These are phyloP conservation scores for Claviceps citrina DNA, from an alignment of 2,329 filamentous ascomycete genomes.

Conservation along the genomic window DNA sequence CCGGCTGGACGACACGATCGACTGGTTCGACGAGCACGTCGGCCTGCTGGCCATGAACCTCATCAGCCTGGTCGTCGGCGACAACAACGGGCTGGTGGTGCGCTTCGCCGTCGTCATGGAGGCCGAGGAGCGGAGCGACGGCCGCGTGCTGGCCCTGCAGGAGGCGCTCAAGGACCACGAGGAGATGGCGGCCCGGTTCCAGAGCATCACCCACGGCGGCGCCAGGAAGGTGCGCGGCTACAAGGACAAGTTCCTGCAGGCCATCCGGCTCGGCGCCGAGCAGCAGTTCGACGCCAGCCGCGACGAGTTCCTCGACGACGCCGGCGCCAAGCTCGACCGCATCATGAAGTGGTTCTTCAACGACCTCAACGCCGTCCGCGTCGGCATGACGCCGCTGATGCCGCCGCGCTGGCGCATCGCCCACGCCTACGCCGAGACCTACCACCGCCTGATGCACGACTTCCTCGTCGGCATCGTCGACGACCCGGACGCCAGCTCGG, in stretches of 20 bases:
- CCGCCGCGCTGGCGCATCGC: slow-evolving; percentile 95
- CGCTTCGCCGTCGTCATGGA: slow-evolving; percentile 83
- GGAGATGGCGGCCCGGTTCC: slow-evolving; percentile 83
- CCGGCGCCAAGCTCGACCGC: slow-evolving; percentile 70
- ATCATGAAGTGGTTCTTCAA: slow-evolving; percentile 94
- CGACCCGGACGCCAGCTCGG: slow-evolving; percentile 68
- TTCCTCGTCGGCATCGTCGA: slow-evolving; percentile 73
- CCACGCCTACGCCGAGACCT: slow-evolving; percentile 76
- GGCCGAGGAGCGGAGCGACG: slow-evolving; percentile 92
- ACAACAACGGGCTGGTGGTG: slow-evolving; percentile 80
- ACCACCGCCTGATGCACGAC: slow-evolving; percentile 91
- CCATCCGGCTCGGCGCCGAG: slow-evolving; percentile 58
- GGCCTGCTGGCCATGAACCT: slow-evolving; percentile 78
- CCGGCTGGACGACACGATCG: slow-evolving; percentile 70
- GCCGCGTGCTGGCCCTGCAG: slow-evolving; percentile 76
- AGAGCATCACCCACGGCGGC: slow-evolving; percentile 85
- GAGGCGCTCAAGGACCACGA: slow-evolving; percentile 92
- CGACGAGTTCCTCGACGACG: slow-evolving; percentile 68
- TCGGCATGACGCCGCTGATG: slow-evolving; percentile 82
- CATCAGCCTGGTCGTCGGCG: slow-evolving; percentile 70
- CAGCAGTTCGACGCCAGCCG: slow-evolving; percentile 58
- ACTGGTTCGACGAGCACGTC: slow-evolving; percentile 92
- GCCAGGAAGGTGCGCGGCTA: slow-evolving; percentile 87
- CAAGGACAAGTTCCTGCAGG: slow-evolving; percentile 84
- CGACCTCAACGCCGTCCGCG: slow-evolving; percentile 84